Base-by-base conservation (phyloP, 352 stramenopile species). In the Globisporangium perplexum region DNA sequence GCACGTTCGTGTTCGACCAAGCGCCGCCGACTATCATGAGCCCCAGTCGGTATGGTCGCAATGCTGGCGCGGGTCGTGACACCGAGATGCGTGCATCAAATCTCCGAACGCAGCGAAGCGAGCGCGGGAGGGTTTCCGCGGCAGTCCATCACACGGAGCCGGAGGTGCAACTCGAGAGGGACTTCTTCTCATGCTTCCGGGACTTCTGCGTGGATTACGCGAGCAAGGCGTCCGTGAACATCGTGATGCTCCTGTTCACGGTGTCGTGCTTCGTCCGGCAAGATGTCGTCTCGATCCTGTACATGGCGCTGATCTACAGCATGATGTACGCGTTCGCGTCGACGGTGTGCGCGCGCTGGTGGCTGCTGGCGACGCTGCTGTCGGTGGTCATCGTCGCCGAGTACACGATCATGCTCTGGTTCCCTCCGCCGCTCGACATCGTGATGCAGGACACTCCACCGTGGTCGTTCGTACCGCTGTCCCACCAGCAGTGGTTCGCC, bases 241-340 rank as follows among this genome's bases (percentile, higher is more conserved):
- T 90, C 2, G 69, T 89, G 44, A 90, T 88, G 68, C 59, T 93
- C 2, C 48, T 88, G 55, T 54, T 95, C 8, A 86, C 79, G 45
- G 67, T 88, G n/a, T 89, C 84, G 20, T 74, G 75, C 45, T 95
- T 94, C 55, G 65, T 88, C 1, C 84, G 89, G 49, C 74, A 82
- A 59, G 82, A 92, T 48, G 56, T 89, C 18, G 72, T 93, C 35
- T 86, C 84, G 15, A 69, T 93, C 30, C 36, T 78, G 35, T 93
- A 91, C 60, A 76, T 95, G 55, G n/a, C 88, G 7, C 63, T 90
- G 15, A 77, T 95, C n/a, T 86, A 85, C 56, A 61, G 44, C n/a
- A 81, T 93, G 59, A 92, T 91, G 80, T 87, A 88, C 45, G 79
- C 84, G 4, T 50, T 50, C 6, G 62, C 78, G n/a, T 45, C 69